Percentiles rank a stretch among this genome's conserved stretches.
Conservation (phyloP, 176 grass and related monocot species). For the Zea mays region DNA sequence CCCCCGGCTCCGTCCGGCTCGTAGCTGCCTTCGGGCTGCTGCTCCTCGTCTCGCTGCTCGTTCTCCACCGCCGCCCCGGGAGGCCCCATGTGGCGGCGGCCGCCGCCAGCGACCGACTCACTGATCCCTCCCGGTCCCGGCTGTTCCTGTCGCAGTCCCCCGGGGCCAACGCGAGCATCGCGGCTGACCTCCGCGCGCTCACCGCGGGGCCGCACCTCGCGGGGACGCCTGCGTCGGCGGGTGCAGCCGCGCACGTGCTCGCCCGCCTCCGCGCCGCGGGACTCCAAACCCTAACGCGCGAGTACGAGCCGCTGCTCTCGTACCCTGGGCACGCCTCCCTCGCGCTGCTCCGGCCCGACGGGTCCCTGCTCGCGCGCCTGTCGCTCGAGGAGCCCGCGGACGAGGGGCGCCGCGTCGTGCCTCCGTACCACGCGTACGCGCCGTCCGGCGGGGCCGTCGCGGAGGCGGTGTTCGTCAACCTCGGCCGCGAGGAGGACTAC, state of each 20-base stretch:
- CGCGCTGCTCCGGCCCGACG: slow-evolving; percentile 54
- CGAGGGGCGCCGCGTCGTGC: slow-evolving; percentile 30
- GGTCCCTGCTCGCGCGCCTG: slow-evolving; percentile 42
- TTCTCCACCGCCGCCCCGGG: slow-evolving; percentile 9
- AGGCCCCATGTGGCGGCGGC: not conserved
- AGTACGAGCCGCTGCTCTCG: slow-evolving; percentile 73
- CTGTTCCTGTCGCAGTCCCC: slow-evolving; percentile 63
- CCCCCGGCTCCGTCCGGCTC: slow-evolving; percentile 23
- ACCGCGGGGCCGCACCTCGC: slow-evolving; percentile 80
- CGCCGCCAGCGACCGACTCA: not conserved
- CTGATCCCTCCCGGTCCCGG: not conserved
- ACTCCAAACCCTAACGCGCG: slow-evolving; percentile 45
- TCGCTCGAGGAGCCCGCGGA: slow-evolving; percentile 73
- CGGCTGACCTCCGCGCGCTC: slow-evolving; percentile 58
- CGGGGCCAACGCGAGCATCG: slow-evolving; percentile 71
- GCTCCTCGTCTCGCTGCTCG: slow-evolving; percentile 39
- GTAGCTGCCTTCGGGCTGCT: slow-evolving; percentile 35
- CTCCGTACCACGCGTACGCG: slow-evolving; percentile 85
- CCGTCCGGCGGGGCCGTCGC: slow-evolving; percentile 60
- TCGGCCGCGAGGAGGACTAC: slow-evolving; percentile 77
- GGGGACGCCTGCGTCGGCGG: slow-evolving; percentile 46
- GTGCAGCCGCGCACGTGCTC: slow-evolving; percentile 48
- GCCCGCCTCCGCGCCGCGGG: slow-evolving; percentile 49
- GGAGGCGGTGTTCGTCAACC: slow-evolving; percentile 77
- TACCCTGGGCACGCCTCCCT: slow-evolving; percentile 68